Percentiles rank a stretch among this genome's conserved stretches.
phyloP scores from a whole-genome alignment of 1,284 basidiomycete species.

The Baeospora myosura region DNA sequence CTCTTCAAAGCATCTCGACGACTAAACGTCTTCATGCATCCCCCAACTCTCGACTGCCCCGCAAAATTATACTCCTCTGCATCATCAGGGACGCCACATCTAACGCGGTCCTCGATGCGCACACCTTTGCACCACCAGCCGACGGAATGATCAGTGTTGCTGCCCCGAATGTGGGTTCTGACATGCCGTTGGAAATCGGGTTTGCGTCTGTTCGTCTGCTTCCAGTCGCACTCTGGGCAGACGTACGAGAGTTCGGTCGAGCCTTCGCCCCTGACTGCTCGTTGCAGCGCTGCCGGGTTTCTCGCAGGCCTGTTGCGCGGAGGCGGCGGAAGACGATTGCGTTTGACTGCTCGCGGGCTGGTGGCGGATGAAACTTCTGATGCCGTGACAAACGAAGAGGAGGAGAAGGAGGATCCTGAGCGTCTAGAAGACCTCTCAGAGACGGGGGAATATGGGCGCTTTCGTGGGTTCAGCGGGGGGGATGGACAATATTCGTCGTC shows the following conservation, averaged over 20 bases:
- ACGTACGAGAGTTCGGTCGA: conserved; percentile 20
- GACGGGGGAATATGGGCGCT: conserved; percentile 13
- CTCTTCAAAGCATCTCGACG: conserved; percentile 50
- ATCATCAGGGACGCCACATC: conserved; percentile 20
- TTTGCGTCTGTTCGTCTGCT: conserved; percentile 32
- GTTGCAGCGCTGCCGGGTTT: conserved; percentile 13
- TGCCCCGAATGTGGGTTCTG: conserved; percentile 35
- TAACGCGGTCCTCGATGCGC: conserved; percentile 24
- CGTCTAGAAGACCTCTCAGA: conserved; percentile 6
- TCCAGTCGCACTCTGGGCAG: conserved; percentile 27
- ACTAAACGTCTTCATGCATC: conserved; percentile 45
- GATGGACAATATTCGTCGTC: conserved; percentile 29
- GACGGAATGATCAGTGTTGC: conserved; percentile 17
- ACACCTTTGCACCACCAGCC: conserved; percentile 38
- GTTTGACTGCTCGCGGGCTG: conserved; percentile 18
- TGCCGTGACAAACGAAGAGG: not conserved
- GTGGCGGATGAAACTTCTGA: conserved; percentile 1
- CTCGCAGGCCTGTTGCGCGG: conserved; percentile 34
- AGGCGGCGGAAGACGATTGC: conserved; percentile 23
- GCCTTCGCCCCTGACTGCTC: too few relatives aligned
- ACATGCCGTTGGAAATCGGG: conserved; percentile 51
- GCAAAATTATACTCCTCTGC: conserved; percentile 24
- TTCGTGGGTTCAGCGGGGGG: conserved; percentile 16
- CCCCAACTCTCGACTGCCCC: conserved; percentile 36
- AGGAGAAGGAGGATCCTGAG: conserved; percentile 12